phyloP scores from a whole-genome alignment of 495 filamentous ascomycete species.

The Aspergillus ostianus region DNA sequence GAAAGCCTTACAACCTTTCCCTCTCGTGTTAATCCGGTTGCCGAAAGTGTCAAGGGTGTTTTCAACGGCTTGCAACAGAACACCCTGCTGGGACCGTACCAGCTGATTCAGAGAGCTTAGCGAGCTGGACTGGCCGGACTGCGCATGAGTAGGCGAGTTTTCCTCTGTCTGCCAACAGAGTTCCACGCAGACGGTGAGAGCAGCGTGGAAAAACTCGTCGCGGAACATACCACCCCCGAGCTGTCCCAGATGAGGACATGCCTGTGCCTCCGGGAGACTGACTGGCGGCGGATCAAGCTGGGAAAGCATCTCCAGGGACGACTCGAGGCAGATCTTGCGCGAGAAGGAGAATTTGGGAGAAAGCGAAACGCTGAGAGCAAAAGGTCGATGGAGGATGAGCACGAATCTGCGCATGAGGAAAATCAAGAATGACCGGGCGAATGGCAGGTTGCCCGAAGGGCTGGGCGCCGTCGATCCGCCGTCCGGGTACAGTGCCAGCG shows the following conservation, averaged over 20 bases:
- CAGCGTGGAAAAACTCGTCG: slow-evolving; percentile 40
- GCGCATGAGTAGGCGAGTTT: slow-evolving; percentile 6
- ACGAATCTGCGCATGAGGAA: slow-evolving; percentile 52
- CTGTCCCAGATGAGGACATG: slow-evolving; percentile 33
- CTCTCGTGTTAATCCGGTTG: slow-evolving; percentile 26
- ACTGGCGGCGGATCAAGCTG: slow-evolving; percentile 31
- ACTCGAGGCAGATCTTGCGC: slow-evolving; percentile 52
- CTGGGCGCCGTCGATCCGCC: slow-evolving; percentile 20
- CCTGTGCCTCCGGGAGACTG: slow-evolving; percentile 12
- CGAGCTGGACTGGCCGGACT: slow-evolving; percentile 10
- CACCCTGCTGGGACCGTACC: slow-evolving; percentile 37
- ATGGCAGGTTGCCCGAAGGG: slow-evolving; percentile 26
- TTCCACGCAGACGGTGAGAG: slow-evolving; percentile 38
- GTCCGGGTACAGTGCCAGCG: slow-evolving; percentile 27
- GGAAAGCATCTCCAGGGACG: slow-evolving; percentile 49
- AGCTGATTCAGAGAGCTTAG: slow-evolving; percentile 32
- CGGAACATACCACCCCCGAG: slow-evolving; percentile 39
- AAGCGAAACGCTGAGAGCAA: slow-evolving; percentile 45
- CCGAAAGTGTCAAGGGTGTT: slow-evolving; percentile 34
- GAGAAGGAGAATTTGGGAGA: slow-evolving; percentile 57
- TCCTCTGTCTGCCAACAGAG: slow-evolving; percentile 35
- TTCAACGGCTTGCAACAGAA: slow-evolving; percentile 37
- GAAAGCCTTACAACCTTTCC: slow-evolving; percentile 37
- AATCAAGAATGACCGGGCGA: slow-evolving; percentile 36
- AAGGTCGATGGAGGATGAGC: slow-evolving; percentile 52